Evolutionary conservation across 441 rosid species (phyloP).

Genomic region (Mallotus repandus): DNA sequence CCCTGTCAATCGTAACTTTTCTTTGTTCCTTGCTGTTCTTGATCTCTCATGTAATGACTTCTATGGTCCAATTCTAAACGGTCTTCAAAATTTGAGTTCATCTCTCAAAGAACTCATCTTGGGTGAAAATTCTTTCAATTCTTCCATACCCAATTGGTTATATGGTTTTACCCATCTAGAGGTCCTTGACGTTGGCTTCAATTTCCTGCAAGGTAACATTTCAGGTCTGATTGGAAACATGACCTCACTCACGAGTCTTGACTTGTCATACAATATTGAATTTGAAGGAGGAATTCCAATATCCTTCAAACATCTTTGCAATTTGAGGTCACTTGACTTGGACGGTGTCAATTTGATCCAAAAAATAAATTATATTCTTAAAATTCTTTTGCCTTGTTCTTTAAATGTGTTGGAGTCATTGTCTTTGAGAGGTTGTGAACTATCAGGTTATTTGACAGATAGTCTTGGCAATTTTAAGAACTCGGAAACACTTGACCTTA

Average conservation of each 20-base stretch:
- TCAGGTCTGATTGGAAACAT: no score
- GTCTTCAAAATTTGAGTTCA: conserved; percentile 23
- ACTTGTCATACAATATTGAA: conserved; percentile 4
- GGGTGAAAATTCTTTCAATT: conserved; percentile 13
- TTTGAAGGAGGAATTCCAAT: conserved; percentile 2
- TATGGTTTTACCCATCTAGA: conserved; percentile 16
- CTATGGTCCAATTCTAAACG: conserved; percentile 18
- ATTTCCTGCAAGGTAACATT: no score
- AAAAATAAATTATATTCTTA: background rate
- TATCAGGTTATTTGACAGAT: no score
- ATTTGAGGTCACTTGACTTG: background rate
- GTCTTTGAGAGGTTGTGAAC: no score
- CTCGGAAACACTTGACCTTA: no score
- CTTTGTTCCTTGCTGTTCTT: conserved; percentile 1
- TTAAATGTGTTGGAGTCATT: background rate
- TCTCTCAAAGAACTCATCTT: conserved; percentile 30
- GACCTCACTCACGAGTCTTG: no score
- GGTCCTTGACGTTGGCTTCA: no score
- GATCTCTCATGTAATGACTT: conserved; percentile 16
- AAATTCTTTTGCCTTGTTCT: no score
- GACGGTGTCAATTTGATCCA: background rate
- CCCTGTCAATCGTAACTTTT: background rate
- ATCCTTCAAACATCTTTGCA: conserved; percentile 5
- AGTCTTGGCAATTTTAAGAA: no score
- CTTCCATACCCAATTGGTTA: conserved; percentile 23